Evolutionary conservation across 345 rosid species (phyloP).

Genomic region (Dipteronia dyeriana): DNA sequence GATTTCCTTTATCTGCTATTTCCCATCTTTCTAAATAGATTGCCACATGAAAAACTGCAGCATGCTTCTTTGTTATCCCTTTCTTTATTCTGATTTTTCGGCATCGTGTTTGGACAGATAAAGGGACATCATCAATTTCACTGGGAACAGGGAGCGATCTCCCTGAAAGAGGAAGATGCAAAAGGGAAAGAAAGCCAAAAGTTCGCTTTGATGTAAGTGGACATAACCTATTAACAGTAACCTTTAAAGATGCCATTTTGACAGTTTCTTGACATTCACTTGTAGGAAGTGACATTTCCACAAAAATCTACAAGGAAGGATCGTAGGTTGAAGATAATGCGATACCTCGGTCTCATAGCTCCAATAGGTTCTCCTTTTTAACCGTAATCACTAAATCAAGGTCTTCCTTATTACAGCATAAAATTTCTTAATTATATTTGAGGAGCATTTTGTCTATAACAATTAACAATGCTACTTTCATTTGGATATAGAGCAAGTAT

Average conservation of each 20-base stretch:
- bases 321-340: slow-evolving; percentile 42
- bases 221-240: not conserved
- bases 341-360: slow-evolving; percentile 38
- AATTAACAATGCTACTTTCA: not conserved
- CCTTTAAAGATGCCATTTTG: not conserved
- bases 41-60: not conserved
- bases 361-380: slow-evolving; percentile 36
- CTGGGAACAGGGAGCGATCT: slow-evolving; percentile 17
- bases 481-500: not conserved
- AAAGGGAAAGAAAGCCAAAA: slow-evolving; percentile 31
- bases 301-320: slow-evolving; percentile 20
- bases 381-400: not conserved
- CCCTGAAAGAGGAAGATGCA: slow-evolving; percentile 25
- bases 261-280: not conserved
- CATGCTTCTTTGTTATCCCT: not conserved
- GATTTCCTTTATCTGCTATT: not conserved
- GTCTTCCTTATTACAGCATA: not conserved
- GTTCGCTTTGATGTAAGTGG: slow-evolving; percentile 23
- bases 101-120: slow-evolving; percentile 23
- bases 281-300: slow-evolving; percentile 32
- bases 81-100: not conserved
- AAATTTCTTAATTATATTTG: not conserved
- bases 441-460: not conserved
- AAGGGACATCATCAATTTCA: slow-evolving; percentile 27
- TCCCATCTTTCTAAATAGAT: not conserved